A percentile compares a stretch with the other conserved stretches of the same genome.
phyloP scores from a whole-genome alignment of 148 eudicot species.

The Rhododendron molle region DNA sequence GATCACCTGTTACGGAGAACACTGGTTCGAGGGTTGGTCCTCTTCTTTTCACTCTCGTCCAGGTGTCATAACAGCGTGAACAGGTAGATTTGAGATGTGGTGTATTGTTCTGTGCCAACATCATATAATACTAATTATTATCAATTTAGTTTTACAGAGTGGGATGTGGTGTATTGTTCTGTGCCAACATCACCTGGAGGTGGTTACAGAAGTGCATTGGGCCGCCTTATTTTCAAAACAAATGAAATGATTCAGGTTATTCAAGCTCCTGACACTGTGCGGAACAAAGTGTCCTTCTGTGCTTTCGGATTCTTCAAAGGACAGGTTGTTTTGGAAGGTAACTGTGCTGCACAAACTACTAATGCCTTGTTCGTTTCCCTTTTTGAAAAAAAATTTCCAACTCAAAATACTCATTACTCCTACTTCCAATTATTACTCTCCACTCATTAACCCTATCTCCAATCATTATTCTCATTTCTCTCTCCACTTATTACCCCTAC shows the following conservation, averaged over 20 bases:
- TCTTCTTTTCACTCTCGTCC: neutral
- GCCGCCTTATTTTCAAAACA: constrained; percentile 80
- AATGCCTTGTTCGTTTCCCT: no score
- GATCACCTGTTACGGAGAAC: neutral
- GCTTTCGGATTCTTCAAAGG: constrained; percentile 86
- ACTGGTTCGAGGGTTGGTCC: neutral
- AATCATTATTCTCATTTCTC: no score
- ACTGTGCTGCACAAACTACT: constrained; percentile 7
- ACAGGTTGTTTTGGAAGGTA: constrained; percentile 88
- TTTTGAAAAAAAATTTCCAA: no score
- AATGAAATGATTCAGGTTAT: constrained; percentile 88
- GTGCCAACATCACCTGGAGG: constrained; percentile 98
- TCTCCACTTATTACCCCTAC: no score
- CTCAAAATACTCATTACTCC: no score
- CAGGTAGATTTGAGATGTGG: constrained; percentile 56
- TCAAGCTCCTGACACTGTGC: constrained; percentile 80
- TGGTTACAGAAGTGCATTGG: constrained; percentile 82
- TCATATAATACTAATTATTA: constrained; percentile 19
- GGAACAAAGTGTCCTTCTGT: constrained; percentile 73
- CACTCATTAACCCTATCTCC: no score
- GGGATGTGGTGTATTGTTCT: constrained; percentile 97
- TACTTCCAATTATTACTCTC: no score
- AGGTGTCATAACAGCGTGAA: neutral
- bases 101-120: constrained; percentile 89
- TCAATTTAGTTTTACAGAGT: constrained; percentile 42